These are phyloP conservation scores for Citrullus colocynthis DNA, from an alignment of 306 rosid genomes.

Conservation along the genomic window DNA sequence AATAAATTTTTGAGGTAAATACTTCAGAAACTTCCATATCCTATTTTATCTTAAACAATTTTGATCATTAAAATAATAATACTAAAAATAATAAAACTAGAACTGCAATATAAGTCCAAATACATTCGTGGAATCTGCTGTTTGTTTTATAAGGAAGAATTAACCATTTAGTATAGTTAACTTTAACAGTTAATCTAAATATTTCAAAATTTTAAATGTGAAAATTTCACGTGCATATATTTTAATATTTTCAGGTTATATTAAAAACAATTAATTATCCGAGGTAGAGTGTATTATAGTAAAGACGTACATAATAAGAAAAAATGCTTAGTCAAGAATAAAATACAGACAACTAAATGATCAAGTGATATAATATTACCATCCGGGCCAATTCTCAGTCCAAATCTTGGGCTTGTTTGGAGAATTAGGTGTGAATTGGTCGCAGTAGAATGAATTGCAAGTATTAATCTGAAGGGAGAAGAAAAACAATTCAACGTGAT, in stretches of 20 bases:
- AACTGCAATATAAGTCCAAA: not conserved
- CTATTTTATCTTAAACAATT: not conserved
- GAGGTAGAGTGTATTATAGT: not conserved
- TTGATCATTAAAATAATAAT: not conserved
- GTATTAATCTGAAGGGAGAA: slow-evolving; percentile 65
- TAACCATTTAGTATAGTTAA: not conserved
- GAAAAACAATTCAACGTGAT: not conserved
- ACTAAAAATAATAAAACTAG: not conserved
- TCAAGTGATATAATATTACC: slow-evolving; percentile 35
- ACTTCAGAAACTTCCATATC: not conserved
- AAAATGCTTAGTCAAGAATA: not conserved
- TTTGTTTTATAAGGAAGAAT: not conserved
- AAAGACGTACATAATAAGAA: not conserved
- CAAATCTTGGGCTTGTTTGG: slow-evolving; percentile 85
- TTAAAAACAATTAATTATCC: not conserved
- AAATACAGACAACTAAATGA: not conserved
- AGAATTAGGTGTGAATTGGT: slow-evolving; percentile 67
- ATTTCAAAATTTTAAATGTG: not conserved
- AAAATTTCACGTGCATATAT: not conserved
- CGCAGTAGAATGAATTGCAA: slow-evolving; percentile 88
- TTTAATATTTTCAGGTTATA: not conserved
- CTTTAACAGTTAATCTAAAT: not conserved
- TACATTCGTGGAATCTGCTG: not conserved
- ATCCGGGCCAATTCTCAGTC: slow-evolving; percentile 99
- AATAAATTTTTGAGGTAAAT: not conserved